These are phyloP conservation scores for Grosmannia clavigera DNA, from an alignment of 2,329 filamentous ascomycete genomes.

Conservation along the genomic window DNA sequence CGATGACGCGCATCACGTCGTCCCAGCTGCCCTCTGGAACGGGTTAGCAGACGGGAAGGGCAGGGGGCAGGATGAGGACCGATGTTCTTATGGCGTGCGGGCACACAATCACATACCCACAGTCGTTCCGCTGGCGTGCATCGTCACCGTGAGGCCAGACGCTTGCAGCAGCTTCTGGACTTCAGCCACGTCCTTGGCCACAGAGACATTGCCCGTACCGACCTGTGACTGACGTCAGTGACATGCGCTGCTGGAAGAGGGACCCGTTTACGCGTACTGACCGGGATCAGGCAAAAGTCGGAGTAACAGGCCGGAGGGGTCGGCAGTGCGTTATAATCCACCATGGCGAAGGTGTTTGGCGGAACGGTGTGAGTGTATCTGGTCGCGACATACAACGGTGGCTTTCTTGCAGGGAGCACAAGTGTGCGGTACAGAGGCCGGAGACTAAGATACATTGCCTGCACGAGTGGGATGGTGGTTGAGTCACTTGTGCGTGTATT, in stretches of 20 bases:
- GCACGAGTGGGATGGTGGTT: neutral
- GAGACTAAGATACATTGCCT: neutral
- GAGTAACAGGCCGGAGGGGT: slow-evolving; percentile 70
- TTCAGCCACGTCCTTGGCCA: slow-evolving; percentile 73
- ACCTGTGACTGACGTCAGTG: slow-evolving; percentile 35
- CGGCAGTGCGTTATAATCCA: slow-evolving; percentile 34
- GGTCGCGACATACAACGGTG: neutral
- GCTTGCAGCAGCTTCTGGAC: slow-evolving; percentile 76
- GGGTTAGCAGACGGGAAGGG: neutral
- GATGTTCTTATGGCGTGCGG: neutral
- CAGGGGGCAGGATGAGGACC: neutral
- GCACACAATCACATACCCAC: slow-evolving; percentile 51
- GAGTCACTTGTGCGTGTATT: neutral
- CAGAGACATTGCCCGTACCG: slow-evolving; percentile 64
- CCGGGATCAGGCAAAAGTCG: slow-evolving; percentile 85
- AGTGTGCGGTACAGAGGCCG: neutral
- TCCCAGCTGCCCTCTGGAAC: slow-evolving; percentile 77
- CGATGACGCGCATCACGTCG: slow-evolving; percentile 70
- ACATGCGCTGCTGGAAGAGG: neutral
- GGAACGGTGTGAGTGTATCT: neutral
- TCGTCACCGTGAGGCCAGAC: slow-evolving; percentile 69
- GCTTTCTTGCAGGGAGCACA: neutral
- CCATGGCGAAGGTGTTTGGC: slow-evolving; percentile 1
- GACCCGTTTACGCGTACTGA: slow-evolving; percentile 23
- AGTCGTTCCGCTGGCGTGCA: slow-evolving; percentile 92